Percentiles rank a stretch among this genome's conserved stretches.
Evolutionary conservation across 164 flowering plant species (phyloP).

Genomic region (grape (Vitis vinifera)): DNA sequence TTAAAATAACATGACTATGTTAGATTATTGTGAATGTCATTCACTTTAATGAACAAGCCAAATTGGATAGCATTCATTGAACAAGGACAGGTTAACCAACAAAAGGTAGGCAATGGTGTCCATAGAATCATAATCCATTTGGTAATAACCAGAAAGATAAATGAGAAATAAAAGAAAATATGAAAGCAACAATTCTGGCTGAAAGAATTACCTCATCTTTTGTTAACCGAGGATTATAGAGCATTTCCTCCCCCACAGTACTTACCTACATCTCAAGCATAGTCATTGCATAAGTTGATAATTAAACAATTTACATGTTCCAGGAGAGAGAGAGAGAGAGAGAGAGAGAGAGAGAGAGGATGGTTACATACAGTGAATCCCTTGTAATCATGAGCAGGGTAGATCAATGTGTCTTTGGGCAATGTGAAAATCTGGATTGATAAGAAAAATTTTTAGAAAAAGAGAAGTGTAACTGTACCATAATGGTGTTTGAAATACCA

Average conservation of each 20-base stretch:
- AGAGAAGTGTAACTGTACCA: too few relatives aligned
- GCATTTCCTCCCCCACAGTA: conserved; percentile 89
- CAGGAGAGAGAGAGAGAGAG: background rate
- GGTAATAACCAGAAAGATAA: too few relatives aligned
- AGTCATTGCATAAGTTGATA: conserved; percentile 15
- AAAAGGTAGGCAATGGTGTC: too few relatives aligned
- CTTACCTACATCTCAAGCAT: conserved; percentile 52
- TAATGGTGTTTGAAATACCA: too few relatives aligned
- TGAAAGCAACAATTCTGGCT: background rate
- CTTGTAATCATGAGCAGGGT: conserved; percentile 95
- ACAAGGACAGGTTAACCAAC: too few relatives aligned
- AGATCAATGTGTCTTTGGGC: conserved; percentile 82
- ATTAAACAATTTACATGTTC: background rate
- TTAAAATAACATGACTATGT: too few relatives aligned
- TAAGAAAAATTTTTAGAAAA: background rate
- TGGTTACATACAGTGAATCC: conserved; percentile 72
- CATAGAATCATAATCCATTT: too few relatives aligned
- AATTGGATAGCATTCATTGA: too few relatives aligned
- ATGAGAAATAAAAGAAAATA: background rate
- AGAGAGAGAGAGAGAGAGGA: conserved; percentile 3
- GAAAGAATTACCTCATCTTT: conserved; percentile 65
- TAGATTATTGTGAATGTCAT: too few relatives aligned
- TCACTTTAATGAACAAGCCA: too few relatives aligned
- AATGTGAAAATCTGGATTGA: conserved; percentile 76
- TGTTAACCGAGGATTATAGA: conserved; percentile 76